phyloP scores from a whole-genome alignment of 352 stramenopile species.

The Pythium grandisporangium region DNA sequence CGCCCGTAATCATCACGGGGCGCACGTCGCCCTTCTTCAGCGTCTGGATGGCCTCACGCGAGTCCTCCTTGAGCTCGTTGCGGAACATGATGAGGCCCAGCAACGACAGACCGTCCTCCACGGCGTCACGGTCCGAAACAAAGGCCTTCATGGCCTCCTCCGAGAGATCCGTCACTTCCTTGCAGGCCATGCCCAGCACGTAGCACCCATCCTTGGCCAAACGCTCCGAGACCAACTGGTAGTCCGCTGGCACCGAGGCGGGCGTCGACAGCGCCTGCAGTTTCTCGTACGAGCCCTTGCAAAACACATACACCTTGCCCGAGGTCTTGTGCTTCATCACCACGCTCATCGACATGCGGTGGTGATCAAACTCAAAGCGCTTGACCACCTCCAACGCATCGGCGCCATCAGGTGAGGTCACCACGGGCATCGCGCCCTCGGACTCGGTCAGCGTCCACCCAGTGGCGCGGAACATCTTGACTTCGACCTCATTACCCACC shows the following conservation, averaged over 20 bases:
- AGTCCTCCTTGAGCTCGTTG: conserved; percentile 86
- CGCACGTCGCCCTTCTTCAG: conserved; percentile 74
- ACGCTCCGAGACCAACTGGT: conserved; percentile 42
- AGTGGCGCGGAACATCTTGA: conserved; percentile 80
- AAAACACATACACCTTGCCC: conserved; percentile 64
- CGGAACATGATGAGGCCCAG: conserved; percentile 85
- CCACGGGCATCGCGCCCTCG: conserved; percentile 29
- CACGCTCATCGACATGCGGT: conserved; percentile 88
- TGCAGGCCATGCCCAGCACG: conserved; percentile 76
- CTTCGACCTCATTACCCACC: conserved; percentile 85
- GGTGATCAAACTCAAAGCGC: conserved; percentile 89
- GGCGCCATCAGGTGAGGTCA: conserved; percentile 28
- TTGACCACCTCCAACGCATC: conserved; percentile 76
- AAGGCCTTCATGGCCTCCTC: conserved; percentile 26
- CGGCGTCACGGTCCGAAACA: conserved; percentile 50
- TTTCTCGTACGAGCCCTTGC: conserved; percentile 87
- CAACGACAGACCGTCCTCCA: conserved; percentile 68
- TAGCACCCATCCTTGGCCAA: conserved; percentile 81
- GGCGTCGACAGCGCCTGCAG: conserved; percentile 51
- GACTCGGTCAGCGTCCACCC: conserved; percentile 53
- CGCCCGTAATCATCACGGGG: conserved; percentile 84
- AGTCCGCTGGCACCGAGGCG: conserved; percentile 57
- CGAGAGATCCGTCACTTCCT: conserved; percentile 30
- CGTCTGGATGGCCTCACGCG: conserved; percentile 58
- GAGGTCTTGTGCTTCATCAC: conserved; percentile 61